Evolutionary conservation across 2,329 filamentous ascomycete genomes (phyloP), one percentile per base, ranked within the genome.

Genomic region (Pseudogymnoascus destructans): DNA sequence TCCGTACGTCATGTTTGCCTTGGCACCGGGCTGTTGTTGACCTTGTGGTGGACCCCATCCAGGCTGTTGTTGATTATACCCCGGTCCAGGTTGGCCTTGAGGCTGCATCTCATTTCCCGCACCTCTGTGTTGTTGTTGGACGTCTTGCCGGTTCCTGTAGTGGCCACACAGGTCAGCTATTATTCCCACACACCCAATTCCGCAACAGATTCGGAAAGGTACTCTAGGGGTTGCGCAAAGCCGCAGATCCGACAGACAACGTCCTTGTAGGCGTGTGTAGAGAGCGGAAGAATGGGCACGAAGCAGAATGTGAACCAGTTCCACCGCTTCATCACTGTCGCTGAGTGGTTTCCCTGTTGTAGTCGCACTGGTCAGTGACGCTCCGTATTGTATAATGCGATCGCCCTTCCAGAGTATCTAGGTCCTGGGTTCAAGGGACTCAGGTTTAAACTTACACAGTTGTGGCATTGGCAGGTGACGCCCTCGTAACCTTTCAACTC

Each of bases 271-370:
- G 81, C 81, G 59, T 80, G 77, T 63, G 84, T 74, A 49, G 80
- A 84, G 66, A 90, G 84, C 0, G 87, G 87, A 23, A 91, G 76
- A 49, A 91, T 70, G 55, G 87, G 87, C 79, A 89, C 72, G 71
- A 87, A 89, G 75, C 86, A 90, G 67, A 90, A 83, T 4, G 87
- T 90, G 67, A 90, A 90, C 84, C 85, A 89, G 40, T 82, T 81
- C 60, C 84, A 77, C 60, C 76, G 78, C 70, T 84, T 84, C 66
- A 82, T 74, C 59, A 84, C 81, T 61, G 73, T 74, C 11, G 75
- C 82, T 2, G 77, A 74, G 71, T 79, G 81, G 73, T 85, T 85
- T 57, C 82, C 81, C 68, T 70, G 5, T 56, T 25, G 27, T 19
- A n/a, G 25, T 56, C 23, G 17, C 54, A 38, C 1, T 13, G 5